Percentiles rank a stretch among this genome's conserved stretches.
These are phyloP conservation scores for Sphaerulina musiva DNA, from an alignment of 2,329 filamentous ascomycete species.

Conservation along the genomic window DNA sequence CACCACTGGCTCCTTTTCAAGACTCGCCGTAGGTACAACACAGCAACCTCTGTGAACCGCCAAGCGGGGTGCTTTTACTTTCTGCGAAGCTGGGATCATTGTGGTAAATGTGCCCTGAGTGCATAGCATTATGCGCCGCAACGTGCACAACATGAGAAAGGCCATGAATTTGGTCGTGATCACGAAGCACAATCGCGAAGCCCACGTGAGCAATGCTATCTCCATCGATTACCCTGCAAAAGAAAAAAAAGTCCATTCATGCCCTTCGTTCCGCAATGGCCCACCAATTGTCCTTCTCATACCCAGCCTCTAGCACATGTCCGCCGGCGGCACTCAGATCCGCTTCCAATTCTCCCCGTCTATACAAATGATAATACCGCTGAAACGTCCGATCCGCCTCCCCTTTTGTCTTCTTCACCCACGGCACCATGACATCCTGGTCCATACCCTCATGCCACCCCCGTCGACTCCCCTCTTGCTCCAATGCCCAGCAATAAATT, in stretches of 20 bases:
- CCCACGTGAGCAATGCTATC: too few species aligned
- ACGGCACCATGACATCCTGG: conserved; percentile 93
- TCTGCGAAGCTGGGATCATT: too few species aligned
- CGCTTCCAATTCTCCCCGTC: conserved; percentile 75
- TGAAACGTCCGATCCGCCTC: conserved; percentile 57
- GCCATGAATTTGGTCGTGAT: too few species aligned
- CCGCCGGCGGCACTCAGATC: conserved; percentile 72
- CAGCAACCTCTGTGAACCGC: too few species aligned
- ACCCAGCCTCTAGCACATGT: conserved; percentile 68
- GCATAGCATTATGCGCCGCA: too few species aligned
- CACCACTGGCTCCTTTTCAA: too few species aligned
- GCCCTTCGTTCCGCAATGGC: conserved; percentile 30
- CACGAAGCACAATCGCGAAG: too few species aligned
- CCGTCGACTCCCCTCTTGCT: conserved; percentile 77
- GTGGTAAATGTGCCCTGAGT: too few species aligned
- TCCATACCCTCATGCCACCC: conserved; percentile 79
- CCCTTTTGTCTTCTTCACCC: conserved; percentile 54
- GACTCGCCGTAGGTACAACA: too few species aligned
- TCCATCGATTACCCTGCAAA: too few species aligned
- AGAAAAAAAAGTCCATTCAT: background rate
- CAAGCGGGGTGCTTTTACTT: too few species aligned
- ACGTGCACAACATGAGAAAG: too few species aligned
- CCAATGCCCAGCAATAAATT: conserved; percentile 91
- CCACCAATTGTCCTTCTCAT: conserved; percentile 99
- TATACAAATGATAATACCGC: conserved; percentile 91